Percentiles rank a stretch among this genome's conserved stretches.
Conservation (phyloP, 2,329 filamentous ascomycete genomes). For the Colletotrichum falcatum region DNA sequence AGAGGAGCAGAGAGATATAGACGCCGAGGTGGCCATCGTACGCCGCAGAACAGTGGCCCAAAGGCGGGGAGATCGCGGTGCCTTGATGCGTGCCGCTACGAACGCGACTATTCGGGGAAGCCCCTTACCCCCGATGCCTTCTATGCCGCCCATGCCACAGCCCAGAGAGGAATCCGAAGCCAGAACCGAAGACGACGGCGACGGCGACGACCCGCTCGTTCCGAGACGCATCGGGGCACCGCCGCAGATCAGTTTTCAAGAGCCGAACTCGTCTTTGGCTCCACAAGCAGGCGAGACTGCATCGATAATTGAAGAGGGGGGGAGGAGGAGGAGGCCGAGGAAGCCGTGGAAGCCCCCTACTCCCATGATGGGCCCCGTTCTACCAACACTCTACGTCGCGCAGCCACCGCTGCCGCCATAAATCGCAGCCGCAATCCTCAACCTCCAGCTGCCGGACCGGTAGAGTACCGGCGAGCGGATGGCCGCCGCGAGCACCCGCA, state of each 20-base stretch:
- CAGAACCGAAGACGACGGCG: constrained; percentile 47
- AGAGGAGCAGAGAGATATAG: constrained; percentile 80
- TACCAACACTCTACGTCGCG: constrained; percentile 75
- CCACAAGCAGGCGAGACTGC: constrained; percentile 57
- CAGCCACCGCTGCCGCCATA: constrained; percentile 80
- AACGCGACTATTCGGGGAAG: constrained; percentile 48
- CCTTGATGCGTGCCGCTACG: constrained; percentile 63
- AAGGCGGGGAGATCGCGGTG: constrained; percentile 61
- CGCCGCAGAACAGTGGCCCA: constrained; percentile 79
- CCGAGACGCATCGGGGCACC: constrained; percentile 61
- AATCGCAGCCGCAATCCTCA: constrained; percentile 75
- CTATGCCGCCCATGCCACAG: constrained; percentile 43
- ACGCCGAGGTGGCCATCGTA: constrained; percentile 83
- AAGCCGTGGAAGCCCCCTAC: constrained; percentile 75
- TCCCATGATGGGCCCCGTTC: constrained; percentile 79
- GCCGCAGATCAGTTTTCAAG: constrained; percentile 45
- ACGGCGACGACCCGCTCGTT: constrained; percentile 64
- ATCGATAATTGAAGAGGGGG: constrained; percentile 66
- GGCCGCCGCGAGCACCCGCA: constrained; percentile 80
- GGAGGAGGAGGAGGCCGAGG: constrained; percentile 69
- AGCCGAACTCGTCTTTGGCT: constrained; percentile 14
- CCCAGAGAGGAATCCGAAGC: constrained; percentile 44
- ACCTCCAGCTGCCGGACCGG: constrained; percentile 63
- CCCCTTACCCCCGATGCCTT: constrained; percentile 46
- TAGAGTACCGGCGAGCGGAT: constrained; percentile 76